These are phyloP conservation scores for Tetrahymena borealis DNA, from an alignment of 73 alveolate species.

Conservation along the genomic window DNA sequence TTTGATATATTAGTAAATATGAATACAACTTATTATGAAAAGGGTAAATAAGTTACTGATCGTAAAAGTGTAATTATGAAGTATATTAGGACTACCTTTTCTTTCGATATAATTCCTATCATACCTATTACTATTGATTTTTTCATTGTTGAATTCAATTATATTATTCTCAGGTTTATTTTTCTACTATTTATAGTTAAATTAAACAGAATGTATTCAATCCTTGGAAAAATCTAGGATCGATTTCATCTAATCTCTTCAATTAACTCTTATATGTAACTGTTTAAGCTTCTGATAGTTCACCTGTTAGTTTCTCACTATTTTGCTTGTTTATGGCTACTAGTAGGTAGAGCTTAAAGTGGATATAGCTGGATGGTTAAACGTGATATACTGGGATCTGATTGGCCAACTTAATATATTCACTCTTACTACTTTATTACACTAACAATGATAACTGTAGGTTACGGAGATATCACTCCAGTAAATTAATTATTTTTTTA, in stretches of 20 bases:
- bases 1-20: background rate
- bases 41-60: background rate
- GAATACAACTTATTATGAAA: background rate
- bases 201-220: background rate
- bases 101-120: background rate
- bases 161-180: background rate
- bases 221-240: background rate
- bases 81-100: background rate
- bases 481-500: too few relatives aligned
- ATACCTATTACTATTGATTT: background rate
- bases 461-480: background rate
- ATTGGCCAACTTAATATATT: background rate
- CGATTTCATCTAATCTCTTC: background rate
- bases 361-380: background rate
- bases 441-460: background rate
- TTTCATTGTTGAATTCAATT: background rate
- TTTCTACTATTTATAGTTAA: background rate
- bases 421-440: background rate
- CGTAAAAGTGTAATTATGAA: background rate
- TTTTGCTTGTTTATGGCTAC: background rate
- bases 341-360: background rate
- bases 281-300: background rate
- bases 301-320: background rate
- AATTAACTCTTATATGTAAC: background rate
- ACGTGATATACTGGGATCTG: background rate